Base-by-base conservation (phyloP, 164 flowering plant genomes). In the Pachysandra terminalis region DNA sequence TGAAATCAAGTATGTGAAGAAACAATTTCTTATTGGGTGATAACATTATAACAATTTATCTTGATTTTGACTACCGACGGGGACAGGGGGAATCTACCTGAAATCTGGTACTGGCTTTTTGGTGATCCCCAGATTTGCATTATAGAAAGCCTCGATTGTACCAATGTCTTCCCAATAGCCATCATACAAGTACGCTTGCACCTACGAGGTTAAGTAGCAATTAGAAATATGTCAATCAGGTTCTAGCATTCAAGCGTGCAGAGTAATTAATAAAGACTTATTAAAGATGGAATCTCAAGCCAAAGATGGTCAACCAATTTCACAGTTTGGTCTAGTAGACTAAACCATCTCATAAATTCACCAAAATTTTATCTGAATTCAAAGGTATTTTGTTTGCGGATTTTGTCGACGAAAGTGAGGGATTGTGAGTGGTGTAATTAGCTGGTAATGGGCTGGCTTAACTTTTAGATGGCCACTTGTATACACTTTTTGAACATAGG, bases 141-240 rank as follows among this genome's bases (percentile, higher is more conserved):
- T 86, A 65, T 90, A 93, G 75, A 93, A 93, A 52, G 98, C 98
- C 71, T 90, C 97, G 75, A 93, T 93, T 19, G 94, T 93, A 79
- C 97, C 96, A 77, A 93, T 93, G 69, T 90, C 98, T 77, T 93
- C 98, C 97, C 98, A 93, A 73, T 93, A 93, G 35, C 98, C 98
- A 85, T 93, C 98, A 81, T 76, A 93, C 75, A 93, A 73, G 77
- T 89, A 93, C 56, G 98, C 97, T 85, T 91, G 97, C 65, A 93
- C 97, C 98, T 93, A 62, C 19, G 52, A 3, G 57, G 26, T 40
- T 15, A 49, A 57, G 5, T 23, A 73, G 3, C 41, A 58, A 53
- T 54, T 23, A 53, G 65, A 28, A 6, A 26, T 37, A 17, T 27
- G 5, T 26, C 27, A 41, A 53, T 25, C 25, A 56, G 55, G 55